Evolutionary conservation across 116 monocot genomes (phyloP).

Genomic region (Trichopus zeylanicus): DNA sequence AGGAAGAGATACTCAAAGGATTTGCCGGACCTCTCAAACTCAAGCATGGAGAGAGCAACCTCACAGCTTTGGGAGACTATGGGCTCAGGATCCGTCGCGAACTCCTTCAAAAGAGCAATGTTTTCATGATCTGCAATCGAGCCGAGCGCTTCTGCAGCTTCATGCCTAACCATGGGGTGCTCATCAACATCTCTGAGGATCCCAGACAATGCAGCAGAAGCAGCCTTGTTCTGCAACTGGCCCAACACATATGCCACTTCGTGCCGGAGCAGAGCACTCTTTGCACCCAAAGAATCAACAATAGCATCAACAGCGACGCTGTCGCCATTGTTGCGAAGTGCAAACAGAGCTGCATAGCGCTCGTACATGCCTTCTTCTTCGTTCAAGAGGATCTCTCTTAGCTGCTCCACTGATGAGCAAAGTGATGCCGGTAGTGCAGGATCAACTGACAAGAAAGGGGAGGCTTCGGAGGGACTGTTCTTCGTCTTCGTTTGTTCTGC

Average conservation of each 20-base stretch:
- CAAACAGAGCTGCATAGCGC: constrained; percentile 90
- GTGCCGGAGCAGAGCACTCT: constrained; percentile 85
- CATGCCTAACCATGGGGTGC: constrained; percentile 99
- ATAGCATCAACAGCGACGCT: constrained; percentile 68
- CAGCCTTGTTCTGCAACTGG: constrained; percentile 79
- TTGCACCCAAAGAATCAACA: constrained; percentile 60
- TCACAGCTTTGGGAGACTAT: constrained; percentile 98
- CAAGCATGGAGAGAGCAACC: constrained; percentile 91
- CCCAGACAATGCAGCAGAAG: constrained; percentile 54
- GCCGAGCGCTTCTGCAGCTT: constrained; percentile 99
- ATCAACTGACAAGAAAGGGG: constrained; percentile 89
- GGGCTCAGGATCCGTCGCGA: constrained; percentile 71
- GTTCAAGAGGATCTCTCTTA: constrained; percentile 83
- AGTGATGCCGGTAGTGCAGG: constrained; percentile 64
- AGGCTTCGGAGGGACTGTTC: constrained; percentile 6
- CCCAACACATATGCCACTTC: constrained; percentile 99
- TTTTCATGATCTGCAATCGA: constrained; percentile 86
- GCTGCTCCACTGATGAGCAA: constrained; percentile 57
- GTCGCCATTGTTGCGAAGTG: constrained; percentile 72
- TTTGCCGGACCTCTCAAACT: constrained; percentile 80
- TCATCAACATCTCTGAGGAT: constrained; percentile 70
- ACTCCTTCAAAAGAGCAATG: constrained; percentile 58
- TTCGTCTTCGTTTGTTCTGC: constrained; percentile 45
- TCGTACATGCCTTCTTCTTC: constrained; percentile 89
- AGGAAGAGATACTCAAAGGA: constrained; percentile 81